A percentile compares a stretch with the other conserved stretches of the same genome.
phyloP scores from a whole-genome alignment of 2,329 filamentous ascomycete species.

The Cytospora piceicola region DNA sequence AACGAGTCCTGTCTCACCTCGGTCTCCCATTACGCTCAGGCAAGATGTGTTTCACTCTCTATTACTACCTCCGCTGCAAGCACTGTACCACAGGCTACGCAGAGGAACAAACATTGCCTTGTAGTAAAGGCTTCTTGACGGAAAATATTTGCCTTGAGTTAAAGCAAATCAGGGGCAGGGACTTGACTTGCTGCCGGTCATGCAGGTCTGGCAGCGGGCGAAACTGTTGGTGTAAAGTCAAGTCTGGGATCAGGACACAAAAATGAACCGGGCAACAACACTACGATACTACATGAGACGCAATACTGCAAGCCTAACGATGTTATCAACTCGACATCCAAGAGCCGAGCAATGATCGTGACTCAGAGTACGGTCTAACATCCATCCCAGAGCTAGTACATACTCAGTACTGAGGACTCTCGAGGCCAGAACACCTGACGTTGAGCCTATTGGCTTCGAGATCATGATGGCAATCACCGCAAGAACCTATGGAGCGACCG shows the following conservation, averaged over 20 bases:
- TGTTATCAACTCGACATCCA: no score
- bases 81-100: conserved; percentile 10
- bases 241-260: conserved; percentile 14
- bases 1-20: neutral
- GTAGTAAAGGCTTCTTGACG: neutral
- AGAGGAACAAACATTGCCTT: conserved; percentile 13
- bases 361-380: no score
- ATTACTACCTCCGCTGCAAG: conserved; percentile 23
- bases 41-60: conserved; percentile 20
- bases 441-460: no score
- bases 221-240: conserved; percentile 25
- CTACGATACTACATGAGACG: neutral
- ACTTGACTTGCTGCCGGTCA: conserved; percentile 12
- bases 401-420: no score
- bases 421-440: no score
- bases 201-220: conserved; percentile 26
- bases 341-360: no score
- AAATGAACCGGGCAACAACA: neutral
- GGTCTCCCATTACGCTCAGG: neutral
- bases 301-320: neutral
- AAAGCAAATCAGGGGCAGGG: conserved; percentile 2
- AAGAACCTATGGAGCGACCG: no score
- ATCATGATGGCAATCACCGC: no score
- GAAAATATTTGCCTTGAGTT: conserved; percentile 2
- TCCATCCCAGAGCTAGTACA: no score